Evolutionary conservation across 352 stramenopile genomes (phyloP), one percentile per base, ranked within the genome.

Genomic region (Globisporangium yorkense): DNA sequence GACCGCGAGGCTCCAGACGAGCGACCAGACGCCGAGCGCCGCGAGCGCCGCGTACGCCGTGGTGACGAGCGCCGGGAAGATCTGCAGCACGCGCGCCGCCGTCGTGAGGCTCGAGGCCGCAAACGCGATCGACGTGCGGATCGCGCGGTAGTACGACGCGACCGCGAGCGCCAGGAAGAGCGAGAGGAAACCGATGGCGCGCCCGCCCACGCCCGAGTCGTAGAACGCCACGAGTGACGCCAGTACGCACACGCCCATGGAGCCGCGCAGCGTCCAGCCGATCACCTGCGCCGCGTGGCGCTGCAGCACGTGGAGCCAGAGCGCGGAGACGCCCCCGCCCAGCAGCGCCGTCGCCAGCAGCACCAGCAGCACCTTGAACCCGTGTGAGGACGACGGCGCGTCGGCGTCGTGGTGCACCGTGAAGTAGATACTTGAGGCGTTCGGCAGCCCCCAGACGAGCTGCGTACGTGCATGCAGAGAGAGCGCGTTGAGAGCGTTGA

Each of bases 261-360:
- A 88, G 12, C 61, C 63, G 31, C 74, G 82, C 4, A 95, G 59
- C 37, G 84, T 94, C 66, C 81, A 75, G 1, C 70, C 76, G 58
- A 95, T 92, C 45, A 92, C 68, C 4, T 82, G 73, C 20, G 70
- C 71, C 0, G 84, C 80, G 41, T 95, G 75, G 56, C 75, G 75
- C 57, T 93, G 82, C n/a, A 95, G 60, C 24, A 89, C 61, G 33
- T 88, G 67, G 8, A 95, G 65, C 85, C 85, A 95, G 10, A 89
- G 51, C 41, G 75, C 77, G 20, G 85, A 95, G 35, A 92, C 72
- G 5, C 64, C 70, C 2, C 67, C 81, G 13, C 84, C 80, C 43
- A 94, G 72, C 61, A 70, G 77, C 9, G 77, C 85, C 39, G 83
- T 94, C 29, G 61, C 54, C 24, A 92, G 49, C 54, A 91, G 77